Percentiles rank a stretch among this genome's conserved stretches.
Conservation (phyloP, 139 green algal genomes). For the Medakamo hakoo region DNA sequence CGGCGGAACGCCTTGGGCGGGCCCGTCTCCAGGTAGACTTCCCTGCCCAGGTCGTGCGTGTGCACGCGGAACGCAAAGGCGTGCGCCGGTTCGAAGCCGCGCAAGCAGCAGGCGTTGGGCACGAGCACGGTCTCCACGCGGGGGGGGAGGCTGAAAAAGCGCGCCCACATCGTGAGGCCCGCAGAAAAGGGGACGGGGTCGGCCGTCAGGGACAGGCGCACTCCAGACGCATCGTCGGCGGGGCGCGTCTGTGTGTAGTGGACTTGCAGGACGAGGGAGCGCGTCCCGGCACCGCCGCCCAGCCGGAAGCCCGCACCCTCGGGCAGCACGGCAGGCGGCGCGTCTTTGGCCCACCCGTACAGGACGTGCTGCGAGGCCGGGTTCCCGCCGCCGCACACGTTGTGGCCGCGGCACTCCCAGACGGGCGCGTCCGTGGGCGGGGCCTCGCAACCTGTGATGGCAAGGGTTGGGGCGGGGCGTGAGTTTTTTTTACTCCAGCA, state of each 20-base stretch:
- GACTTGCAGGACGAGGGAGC: slow-evolving; percentile 58
- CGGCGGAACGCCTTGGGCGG: neutral
- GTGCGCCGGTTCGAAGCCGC: slow-evolving; percentile 39
- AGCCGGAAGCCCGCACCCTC: slow-evolving; percentile 50
- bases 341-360: slow-evolving; percentile 75
- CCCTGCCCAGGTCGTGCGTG: slow-evolving; percentile 57
- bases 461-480: neutral
- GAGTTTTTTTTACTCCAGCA: neutral
- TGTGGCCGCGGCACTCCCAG: slow-evolving; percentile 38
- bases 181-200: slow-evolving; percentile 30
- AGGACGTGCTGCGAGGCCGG: slow-evolving; percentile 20
- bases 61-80: slow-evolving; percentile 73
- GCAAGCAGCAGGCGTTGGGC: slow-evolving; percentile 63
- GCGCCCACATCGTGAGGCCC: slow-evolving; percentile 50
- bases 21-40: slow-evolving; percentile 20
- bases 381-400: slow-evolving; percentile 13
- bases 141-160: slow-evolving; percentile 46
- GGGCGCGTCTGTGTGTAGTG: slow-evolving; percentile 45
- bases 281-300: slow-evolving; percentile 26
- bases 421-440: slow-evolving; percentile 15
- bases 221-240: slow-evolving; percentile 35
- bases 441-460: slow-evolving; percentile 30
- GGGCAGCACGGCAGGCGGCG: slow-evolving; percentile 41
- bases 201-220: slow-evolving; percentile 35
- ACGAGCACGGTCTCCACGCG: slow-evolving; percentile 22